phyloP scores from a whole-genome alignment of 202 grass and related monocot species.

The Setaria viridis region DNA sequence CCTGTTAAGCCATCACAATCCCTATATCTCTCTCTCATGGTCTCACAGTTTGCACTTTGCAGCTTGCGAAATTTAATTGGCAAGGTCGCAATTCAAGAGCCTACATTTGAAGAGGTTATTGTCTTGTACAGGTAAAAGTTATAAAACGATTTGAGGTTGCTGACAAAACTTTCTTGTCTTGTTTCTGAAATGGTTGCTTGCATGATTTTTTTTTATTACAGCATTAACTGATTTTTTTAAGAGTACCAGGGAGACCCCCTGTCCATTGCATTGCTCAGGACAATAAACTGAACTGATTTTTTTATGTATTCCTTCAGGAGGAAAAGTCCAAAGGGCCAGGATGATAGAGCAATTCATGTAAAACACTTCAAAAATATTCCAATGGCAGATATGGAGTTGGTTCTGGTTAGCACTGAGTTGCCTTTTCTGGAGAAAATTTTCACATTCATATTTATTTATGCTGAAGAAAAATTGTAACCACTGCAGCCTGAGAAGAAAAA shows the following conservation, averaged over 20 bases:
- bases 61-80: conserved; percentile 80
- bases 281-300: neutral
- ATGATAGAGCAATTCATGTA: conserved; percentile 84
- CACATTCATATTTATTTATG: conserved; percentile 22
- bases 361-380: conserved; percentile 99
- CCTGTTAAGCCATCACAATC: conserved; percentile 41
- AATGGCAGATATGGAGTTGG: conserved; percentile 99
- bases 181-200: conserved; percentile 19
- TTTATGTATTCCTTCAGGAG: conserved; percentile 62
- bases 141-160: conserved; percentile 37
- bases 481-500: conserved; percentile 99
- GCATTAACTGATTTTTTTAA: neutral
- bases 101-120: conserved; percentile 99
- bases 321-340: conserved; percentile 63
- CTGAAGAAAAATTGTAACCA: conserved; percentile 31
- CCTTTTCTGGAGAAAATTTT: conserved; percentile 19
- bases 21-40: conserved; percentile 6
- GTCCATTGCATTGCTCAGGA: too few species aligned
- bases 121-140: conserved; percentile 88
- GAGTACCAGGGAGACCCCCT: too few species aligned
- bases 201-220: conserved; percentile 33
- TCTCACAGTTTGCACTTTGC: conserved; percentile 37
- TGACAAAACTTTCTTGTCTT: conserved; percentile 4
- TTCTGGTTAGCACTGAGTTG: conserved; percentile 69
- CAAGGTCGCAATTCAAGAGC: conserved; percentile 89